phyloP scores from a whole-genome alignment of 2,329 filamentous ascomycete species.

The Botrytis tulipae region DNA sequence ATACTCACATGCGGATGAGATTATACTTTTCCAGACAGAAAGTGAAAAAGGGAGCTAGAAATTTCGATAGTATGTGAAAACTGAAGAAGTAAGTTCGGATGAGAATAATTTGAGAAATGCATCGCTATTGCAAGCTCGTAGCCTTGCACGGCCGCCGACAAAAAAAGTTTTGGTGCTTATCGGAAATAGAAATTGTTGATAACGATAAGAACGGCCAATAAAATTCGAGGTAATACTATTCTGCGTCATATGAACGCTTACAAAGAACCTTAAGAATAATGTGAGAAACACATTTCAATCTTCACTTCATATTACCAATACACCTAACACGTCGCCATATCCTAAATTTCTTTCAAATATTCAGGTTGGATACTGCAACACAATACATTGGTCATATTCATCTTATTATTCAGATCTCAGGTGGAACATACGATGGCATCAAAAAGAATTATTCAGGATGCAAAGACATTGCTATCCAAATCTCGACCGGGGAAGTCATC shows the following conservation, averaged over 20 bases:
- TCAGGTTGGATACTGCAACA: neutral
- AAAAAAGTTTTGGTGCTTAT: slow-evolving; percentile 3
- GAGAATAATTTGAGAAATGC: neutral
- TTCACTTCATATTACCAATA: neutral
- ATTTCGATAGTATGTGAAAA: neutral
- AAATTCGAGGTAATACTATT: neutral
- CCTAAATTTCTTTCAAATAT: neutral
- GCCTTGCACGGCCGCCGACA: neutral
- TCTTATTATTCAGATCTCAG: neutral
- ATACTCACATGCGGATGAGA: neutral
- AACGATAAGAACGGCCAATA: neutral
- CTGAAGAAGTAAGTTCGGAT: neutral
- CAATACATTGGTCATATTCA: neutral
- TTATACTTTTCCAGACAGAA: neutral
- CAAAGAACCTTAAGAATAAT: slow-evolving; percentile 2
- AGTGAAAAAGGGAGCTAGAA: neutral
- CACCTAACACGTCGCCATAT: no score
- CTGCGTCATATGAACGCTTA: slow-evolving; percentile 13
- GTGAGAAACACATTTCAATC: slow-evolving; percentile 5
- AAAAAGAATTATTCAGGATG: slow-evolving; percentile 29
- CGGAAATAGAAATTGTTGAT: neutral
- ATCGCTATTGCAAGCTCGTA: neutral
- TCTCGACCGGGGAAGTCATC: slow-evolving; percentile 34
- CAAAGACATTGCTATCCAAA: slow-evolving; percentile 29
- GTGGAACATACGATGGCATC: slow-evolving; percentile 28